Base-by-base conservation (phyloP, 2,329 filamentous ascomycete genomes). In the Onygena corvina region DNA sequence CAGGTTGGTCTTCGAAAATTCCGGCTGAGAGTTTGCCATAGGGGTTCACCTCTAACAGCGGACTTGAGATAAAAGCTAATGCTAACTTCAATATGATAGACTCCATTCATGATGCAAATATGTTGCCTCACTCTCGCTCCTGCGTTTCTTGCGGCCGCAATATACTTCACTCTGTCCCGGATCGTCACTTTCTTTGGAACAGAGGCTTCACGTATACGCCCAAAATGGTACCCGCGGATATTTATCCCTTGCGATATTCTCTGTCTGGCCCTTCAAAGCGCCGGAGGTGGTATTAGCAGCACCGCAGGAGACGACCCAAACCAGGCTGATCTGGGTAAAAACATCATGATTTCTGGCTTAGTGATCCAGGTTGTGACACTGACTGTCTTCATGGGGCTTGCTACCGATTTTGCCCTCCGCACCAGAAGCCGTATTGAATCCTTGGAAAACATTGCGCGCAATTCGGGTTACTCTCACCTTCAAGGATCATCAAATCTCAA, bases 221-320 rank as follows among this genome's bases (percentile, higher is more conserved):
- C 63, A 3, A 56, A 56, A 14, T 62, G 59, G 29, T 66, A 64
- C 54, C 62, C 63, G 4, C 57, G 60, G 30, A 59, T 69, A 51
- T 83, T 84, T 65, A 76, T 83, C 56, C 71, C 76, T 46, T 81
- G 76, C 64, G 80, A 84, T 61, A 56, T 82, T 29, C 50, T 80
- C 50, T 78, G 77, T 2, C 71, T 84, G 1, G 56, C 79, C 31
- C 70, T 83, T 0, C 80, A 84, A 59, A 75, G 74, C 3, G 66
- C 70, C 0, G 80, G 80, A 36, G 80, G 78, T n/a, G 77, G 67
- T 23, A 59, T 81, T 48, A 71, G 75, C 20, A 67, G 72, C 5
- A 60, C 67, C 9, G 67, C 71, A n/a, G 42, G 42, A 8, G 30
- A 50, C 23, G 51, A 59, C 27, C 18, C 48, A 50, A 6, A 52